Evolutionary conservation across 805 yeast species (phyloP).

Genomic region (Starmerella riodocensis): DNA sequence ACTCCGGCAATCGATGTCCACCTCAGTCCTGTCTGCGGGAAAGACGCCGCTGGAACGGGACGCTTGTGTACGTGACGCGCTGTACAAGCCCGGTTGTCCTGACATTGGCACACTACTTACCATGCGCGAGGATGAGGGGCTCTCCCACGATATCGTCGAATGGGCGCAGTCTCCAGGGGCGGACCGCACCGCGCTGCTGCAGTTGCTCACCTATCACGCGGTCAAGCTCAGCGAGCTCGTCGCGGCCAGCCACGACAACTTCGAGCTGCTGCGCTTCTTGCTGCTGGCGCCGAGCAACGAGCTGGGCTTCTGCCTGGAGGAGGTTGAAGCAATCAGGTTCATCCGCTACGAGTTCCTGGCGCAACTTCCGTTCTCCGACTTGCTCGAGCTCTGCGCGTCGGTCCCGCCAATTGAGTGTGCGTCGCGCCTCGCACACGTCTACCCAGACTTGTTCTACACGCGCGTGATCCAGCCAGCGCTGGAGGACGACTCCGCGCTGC

Average conservation of each 20-base stretch:
- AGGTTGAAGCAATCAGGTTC: constrained; percentile 7
- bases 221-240: constrained; percentile 7
- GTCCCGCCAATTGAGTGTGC: constrained; percentile 4
- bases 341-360: constrained; percentile 8
- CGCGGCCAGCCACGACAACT: background rate
- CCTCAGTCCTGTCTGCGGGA: background rate
- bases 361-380: background rate
- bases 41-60: constrained; percentile 15
- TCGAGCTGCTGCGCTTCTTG: constrained; percentile 5
- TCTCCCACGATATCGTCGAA: constrained; percentile 5
- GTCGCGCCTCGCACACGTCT: constrained; percentile 11
- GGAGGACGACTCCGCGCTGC: background rate
- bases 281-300: constrained; percentile 14
- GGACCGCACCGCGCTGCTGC: constrained; percentile 12
- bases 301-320: constrained; percentile 15
- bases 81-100: constrained; percentile 11
- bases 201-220: constrained; percentile 12
- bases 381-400: constrained; percentile 8
- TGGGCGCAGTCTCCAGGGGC: constrained; percentile 7
- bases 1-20: constrained; percentile 2
- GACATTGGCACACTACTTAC: constrained; percentile 10
- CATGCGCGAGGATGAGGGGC: constrained; percentile 12
- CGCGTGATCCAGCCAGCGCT: constrained; percentile 10
- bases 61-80: constrained; percentile 3
- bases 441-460: constrained; percentile 9